These are phyloP conservation scores for Trichomonas gallinae DNA, from an alignment of 208 protist genomes.

Conservation along the genomic window DNA sequence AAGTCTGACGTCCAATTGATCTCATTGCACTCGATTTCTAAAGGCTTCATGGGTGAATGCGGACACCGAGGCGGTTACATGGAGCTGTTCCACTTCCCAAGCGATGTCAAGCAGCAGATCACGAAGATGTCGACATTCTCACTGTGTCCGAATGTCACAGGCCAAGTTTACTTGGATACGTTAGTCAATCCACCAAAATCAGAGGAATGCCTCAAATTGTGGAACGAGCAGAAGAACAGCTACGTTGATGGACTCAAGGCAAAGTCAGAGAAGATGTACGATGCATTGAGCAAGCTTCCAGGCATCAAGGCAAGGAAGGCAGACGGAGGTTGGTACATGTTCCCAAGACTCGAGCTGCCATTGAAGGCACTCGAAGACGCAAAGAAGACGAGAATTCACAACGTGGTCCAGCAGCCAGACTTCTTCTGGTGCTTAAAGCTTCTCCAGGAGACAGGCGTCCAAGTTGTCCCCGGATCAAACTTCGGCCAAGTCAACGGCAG, in stretches of 20 bases:
- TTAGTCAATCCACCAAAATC: conserved; percentile 84
- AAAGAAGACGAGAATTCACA: not conserved
- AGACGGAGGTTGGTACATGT: conserved; percentile 92
- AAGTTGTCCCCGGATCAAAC: conserved; percentile 48
- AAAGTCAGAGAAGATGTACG: conserved; percentile 23
- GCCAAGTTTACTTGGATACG: conserved; percentile 71
- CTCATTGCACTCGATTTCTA: conserved; percentile 93
- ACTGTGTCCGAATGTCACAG: conserved; percentile 69
- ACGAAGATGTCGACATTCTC: conserved; percentile 79
- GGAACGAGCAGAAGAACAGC: conserved; percentile 50
- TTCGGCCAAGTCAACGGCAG: conserved; percentile 66
- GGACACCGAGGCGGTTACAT: conserved; percentile 92
- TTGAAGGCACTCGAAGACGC: conserved; percentile 36
- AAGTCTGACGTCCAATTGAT: conserved; percentile 54
- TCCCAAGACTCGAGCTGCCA: conserved; percentile 56
- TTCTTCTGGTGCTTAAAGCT: conserved; percentile 78
- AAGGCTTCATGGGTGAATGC: conserved; percentile 73
- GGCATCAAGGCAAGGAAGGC: conserved; percentile 65
- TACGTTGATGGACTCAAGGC: conserved; percentile 51
- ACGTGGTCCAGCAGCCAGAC: conserved; percentile 63
- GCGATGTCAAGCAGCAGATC: conserved; percentile 57
- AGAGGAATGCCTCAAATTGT: conserved; percentile 63
- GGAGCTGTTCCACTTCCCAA: conserved; percentile 57
- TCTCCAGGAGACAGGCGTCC: conserved; percentile 78
- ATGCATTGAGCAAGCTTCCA: conserved; percentile 65